Evolutionary conservation across 108 stramenopile species (phyloP).

Genomic region (Craspedostauros australis): DNA sequence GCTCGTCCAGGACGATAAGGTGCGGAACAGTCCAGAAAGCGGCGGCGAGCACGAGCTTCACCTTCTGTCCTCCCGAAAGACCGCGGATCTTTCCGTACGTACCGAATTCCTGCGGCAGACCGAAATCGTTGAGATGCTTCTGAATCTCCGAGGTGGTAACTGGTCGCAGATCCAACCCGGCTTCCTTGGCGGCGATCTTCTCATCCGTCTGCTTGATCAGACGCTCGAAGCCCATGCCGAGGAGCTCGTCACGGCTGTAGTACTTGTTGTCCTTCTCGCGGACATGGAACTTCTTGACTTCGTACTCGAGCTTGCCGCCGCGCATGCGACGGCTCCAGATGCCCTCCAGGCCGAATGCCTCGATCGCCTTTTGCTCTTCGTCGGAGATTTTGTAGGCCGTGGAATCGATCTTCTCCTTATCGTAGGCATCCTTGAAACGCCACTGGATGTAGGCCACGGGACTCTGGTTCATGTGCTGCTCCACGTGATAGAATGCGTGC

Average conservation of each 20-base stretch:
- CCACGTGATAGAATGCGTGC: conserved; percentile 95
- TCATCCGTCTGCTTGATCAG: conserved; percentile 86
- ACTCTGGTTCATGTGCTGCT: conserved; percentile 85
- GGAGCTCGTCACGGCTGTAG: conserved; percentile 74
- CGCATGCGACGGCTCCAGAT: conserved; percentile 92
- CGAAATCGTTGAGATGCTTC: conserved; percentile 94
- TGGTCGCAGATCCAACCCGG: conserved; percentile 86
- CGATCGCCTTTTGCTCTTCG: conserved; percentile 89
- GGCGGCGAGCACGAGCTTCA: conserved; percentile 97
- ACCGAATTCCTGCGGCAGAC: conserved; percentile 94
- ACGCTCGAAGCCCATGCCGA: conserved; percentile 84
- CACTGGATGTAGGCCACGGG: conserved; percentile 96
- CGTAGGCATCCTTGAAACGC: conserved; percentile 92
- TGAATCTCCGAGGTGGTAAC: conserved; percentile 90
- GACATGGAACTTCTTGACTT: conserved; percentile 88
- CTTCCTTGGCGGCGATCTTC: conserved; percentile 93
- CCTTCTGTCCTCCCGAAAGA: conserved; percentile 95
- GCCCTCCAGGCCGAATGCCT: conserved; percentile 87
- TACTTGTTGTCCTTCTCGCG: conserved; percentile 91
- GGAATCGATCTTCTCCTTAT: conserved; percentile 82
- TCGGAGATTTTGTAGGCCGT: conserved; percentile 83
- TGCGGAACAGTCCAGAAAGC: conserved; percentile 98
- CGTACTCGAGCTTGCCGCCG: conserved; percentile 85
- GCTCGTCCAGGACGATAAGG: conserved; percentile 93
- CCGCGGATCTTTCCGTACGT: conserved; percentile 96